Conservation (phyloP, 768 basidiomycete genomes). For the Russula sp. region DNA sequence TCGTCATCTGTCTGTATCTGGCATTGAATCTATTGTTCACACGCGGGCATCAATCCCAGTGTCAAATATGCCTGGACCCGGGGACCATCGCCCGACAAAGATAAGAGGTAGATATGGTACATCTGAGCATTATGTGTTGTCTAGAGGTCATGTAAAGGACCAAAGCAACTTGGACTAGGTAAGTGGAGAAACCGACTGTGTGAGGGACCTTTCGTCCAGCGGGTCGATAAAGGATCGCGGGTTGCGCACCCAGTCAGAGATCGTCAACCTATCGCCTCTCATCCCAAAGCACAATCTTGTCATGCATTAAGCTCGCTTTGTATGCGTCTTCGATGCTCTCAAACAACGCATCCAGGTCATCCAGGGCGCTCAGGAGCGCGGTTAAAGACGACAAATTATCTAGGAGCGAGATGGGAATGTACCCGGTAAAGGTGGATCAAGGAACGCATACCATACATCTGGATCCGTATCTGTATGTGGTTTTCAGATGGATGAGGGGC, state of each 20-base stretch:
- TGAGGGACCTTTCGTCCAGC: neutral
- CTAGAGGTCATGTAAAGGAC: neutral
- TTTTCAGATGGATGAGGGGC: slow-evolving; percentile 97
- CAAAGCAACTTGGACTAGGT: neutral
- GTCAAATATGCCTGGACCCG: neutral
- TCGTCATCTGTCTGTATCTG: too few relatives aligned
- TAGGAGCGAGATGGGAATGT: slow-evolving; percentile 35
- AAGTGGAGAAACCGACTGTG: neutral
- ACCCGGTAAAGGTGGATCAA: neutral
- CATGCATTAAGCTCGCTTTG: slow-evolving; percentile 51
- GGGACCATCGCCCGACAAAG: neutral
- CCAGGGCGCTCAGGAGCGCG: slow-evolving; percentile 72
- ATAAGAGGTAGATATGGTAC: neutral
- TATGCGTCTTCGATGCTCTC: slow-evolving; percentile 69
- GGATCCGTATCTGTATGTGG: slow-evolving; percentile 93
- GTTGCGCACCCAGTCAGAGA: neutral
- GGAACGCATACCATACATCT: slow-evolving; percentile 91
- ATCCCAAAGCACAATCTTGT: slow-evolving; percentile 62
- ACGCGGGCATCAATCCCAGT: neutral
- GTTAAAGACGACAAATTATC: slow-evolving; percentile 85
- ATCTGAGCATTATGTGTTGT: neutral
- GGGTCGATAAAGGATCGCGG: neutral
- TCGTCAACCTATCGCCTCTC: slow-evolving; percentile 51
- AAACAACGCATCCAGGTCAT: slow-evolving; percentile 75
- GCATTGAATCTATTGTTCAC: too few relatives aligned